Percentiles rank a stretch among this genome's conserved stretches.
phyloP scores from a whole-genome alignment of 1,284 basidiomycete genomes.

The Leccinum pseudoinsigne region DNA sequence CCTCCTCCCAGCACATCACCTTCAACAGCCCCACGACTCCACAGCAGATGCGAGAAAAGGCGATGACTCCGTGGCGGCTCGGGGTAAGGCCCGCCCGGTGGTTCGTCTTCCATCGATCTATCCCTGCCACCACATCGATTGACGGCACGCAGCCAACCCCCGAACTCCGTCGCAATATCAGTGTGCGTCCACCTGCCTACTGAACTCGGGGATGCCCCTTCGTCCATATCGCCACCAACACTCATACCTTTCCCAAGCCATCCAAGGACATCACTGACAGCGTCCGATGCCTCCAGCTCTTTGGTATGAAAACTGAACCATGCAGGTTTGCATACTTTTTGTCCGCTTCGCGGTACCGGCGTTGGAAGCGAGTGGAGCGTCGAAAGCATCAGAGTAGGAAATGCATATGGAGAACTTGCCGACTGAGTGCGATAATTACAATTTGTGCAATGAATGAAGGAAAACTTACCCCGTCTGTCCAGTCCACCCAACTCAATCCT shows the following conservation, averaged over 20 bases:
- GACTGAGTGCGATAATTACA: slow-evolving; percentile 53
- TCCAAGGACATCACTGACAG: slow-evolving; percentile 50
- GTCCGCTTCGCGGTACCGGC: slow-evolving; percentile 76
- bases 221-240: slow-evolving; percentile 16
- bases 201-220: slow-evolving; percentile 25
- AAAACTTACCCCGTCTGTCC: slow-evolving; percentile 65
- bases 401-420: slow-evolving; percentile 77
- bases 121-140: slow-evolving; percentile 12
- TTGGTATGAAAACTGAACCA: slow-evolving; percentile 63
- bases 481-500: slow-evolving; percentile 80
- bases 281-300: slow-evolving; percentile 58
- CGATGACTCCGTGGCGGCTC: slow-evolving; percentile 46
- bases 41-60: slow-evolving; percentile 56
- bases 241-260: slow-evolving; percentile 48
- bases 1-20: slow-evolving; percentile 29
- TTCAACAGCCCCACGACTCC: slow-evolving; percentile 34
- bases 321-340: slow-evolving; percentile 78
- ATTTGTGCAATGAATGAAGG: not conserved
- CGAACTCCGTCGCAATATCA: slow-evolving; percentile 58
- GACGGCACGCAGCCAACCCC: slow-evolving; percentile 55
- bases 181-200: slow-evolving; percentile 52
- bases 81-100: not conserved
- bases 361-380: slow-evolving; percentile 83
- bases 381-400: slow-evolving; percentile 78
- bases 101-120: slow-evolving; percentile 25